These are phyloP conservation scores for Cercospora nicotianae DNA, from an alignment of 2,329 filamentous ascomycete species.

Conservation along the genomic window DNA sequence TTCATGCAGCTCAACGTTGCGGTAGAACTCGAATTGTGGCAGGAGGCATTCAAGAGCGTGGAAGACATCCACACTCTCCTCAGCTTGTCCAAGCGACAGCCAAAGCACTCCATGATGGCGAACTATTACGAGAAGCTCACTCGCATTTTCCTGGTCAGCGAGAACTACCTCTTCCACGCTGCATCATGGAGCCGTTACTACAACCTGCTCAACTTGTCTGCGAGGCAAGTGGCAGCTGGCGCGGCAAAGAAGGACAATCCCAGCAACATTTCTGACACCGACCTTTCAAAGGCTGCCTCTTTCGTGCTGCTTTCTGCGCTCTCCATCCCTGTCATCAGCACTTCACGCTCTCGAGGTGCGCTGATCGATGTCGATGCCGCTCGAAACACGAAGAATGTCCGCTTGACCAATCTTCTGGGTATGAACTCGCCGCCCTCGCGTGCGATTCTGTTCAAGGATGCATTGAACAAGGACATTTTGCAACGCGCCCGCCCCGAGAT, in stretches of 20 bases:
- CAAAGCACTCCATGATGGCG: slow-evolving; percentile 99
- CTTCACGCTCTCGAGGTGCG: slow-evolving; percentile 89
- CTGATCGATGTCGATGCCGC: slow-evolving; percentile 96
- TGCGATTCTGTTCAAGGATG: slow-evolving; percentile 90
- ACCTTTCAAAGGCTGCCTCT: slow-evolving; percentile 90
- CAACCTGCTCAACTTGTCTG: slow-evolving; percentile 89
- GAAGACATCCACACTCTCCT: slow-evolving; percentile 98
- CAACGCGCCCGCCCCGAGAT: slow-evolving; percentile 94
- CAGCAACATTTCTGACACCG: slow-evolving; percentile 74
- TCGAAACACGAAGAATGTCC: slow-evolving; percentile 97
- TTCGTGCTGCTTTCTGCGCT: slow-evolving; percentile 94
- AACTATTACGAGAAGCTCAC: slow-evolving; percentile 99
- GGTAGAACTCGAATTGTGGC: slow-evolving; percentile 96
- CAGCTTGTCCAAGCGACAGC: slow-evolving; percentile 94
- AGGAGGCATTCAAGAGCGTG: slow-evolving; percentile 98
- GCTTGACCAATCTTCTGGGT: slow-evolving; percentile 90
- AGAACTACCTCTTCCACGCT: slow-evolving; percentile 99
- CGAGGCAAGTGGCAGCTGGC: slow-evolving; percentile 75
- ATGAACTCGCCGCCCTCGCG: slow-evolving; percentile 89
- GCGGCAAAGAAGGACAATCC: slow-evolving; percentile 94
- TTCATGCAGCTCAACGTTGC: slow-evolving; percentile 99
- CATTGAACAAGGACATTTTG: slow-evolving; percentile 88
- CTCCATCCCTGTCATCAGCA: slow-evolving; percentile 99
- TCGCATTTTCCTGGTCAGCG: slow-evolving; percentile 95
- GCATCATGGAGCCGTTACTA: slow-evolving; percentile 98